These are phyloP conservation scores for Epichloe amarillans DNA, from an alignment of 2,329 filamentous ascomycete genomes.

Conservation along the genomic window DNA sequence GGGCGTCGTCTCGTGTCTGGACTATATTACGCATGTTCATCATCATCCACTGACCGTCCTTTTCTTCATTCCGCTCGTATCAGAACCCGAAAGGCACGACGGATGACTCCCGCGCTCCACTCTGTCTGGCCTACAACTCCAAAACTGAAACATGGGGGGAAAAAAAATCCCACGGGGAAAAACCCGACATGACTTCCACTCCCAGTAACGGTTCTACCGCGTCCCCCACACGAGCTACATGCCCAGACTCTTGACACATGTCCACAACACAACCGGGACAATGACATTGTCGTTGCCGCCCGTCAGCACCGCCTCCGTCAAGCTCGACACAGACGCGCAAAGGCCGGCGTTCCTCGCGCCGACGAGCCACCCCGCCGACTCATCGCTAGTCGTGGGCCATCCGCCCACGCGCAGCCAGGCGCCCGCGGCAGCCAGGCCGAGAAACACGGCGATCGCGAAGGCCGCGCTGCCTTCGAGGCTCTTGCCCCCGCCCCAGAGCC, in stretches of 20 bases:
- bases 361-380: conserved; percentile 23
- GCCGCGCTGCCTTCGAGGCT: conserved; percentile 78
- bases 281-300: conserved; percentile 98
- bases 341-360: conserved; percentile 52
- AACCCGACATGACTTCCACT: too few species aligned
- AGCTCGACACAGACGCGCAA: conserved; percentile 68
- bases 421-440: conserved; percentile 57
- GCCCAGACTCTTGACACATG: conserved; percentile 68
- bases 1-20: too few species aligned
- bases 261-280: conserved; percentile 85
- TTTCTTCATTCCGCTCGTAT: too few species aligned
- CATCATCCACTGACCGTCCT: too few species aligned
- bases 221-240: conserved; percentile 23
- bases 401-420: conserved; percentile 64
- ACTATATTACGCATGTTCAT: too few species aligned
- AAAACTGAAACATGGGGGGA: too few species aligned
- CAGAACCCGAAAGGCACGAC: too few species aligned
- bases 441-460: conserved; percentile 67
- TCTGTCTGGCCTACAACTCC: too few species aligned
- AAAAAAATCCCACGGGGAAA: too few species aligned
- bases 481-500: conserved; percentile 95
- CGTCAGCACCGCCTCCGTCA: conserved; percentile 89
- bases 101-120: too few species aligned
- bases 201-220: too few species aligned
- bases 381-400: conserved; percentile 43